A percentile compares a stretch with the other conserved stretches of the same genome.
phyloP scores from a whole-genome alignment of 768 basidiomycete species.

The Calocera cornea region DNA sequence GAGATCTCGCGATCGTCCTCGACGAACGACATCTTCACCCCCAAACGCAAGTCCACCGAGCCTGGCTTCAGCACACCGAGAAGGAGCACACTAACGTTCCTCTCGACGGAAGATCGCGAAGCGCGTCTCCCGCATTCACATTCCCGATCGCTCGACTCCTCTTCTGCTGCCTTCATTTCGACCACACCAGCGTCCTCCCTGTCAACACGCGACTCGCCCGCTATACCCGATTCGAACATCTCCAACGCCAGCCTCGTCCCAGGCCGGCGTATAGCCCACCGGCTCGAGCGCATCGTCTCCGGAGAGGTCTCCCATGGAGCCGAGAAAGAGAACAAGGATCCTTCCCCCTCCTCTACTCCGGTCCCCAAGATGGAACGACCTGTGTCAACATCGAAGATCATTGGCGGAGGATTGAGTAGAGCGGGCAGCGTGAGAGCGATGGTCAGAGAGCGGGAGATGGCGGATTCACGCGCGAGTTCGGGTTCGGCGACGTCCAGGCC shows the following conservation, averaged over 20 bases:
- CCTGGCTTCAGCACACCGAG: neutral
- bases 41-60: neutral
- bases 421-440: neutral
- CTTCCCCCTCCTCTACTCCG: neutral
- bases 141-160: neutral
- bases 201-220: too few species aligned
- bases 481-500: neutral
- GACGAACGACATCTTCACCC: neutral
- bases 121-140: neutral
- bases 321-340: neutral
- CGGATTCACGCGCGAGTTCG: neutral
- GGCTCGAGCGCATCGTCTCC: neutral
- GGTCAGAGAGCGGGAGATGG: neutral
- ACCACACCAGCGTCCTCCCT: too few species aligned
- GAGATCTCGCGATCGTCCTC: neutral
- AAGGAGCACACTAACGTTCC: neutral
- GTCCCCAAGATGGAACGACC: neutral
- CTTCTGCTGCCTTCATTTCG: neutral
- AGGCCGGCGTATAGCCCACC: neutral
- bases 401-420: neutral
- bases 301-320: neutral
- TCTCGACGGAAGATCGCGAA: neutral
- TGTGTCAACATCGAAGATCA: neutral
- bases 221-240: neutral
- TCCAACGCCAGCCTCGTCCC: neutral